Conservation (phyloP, 179 eudicot species). For the Gypsophila paniculata region DNA sequence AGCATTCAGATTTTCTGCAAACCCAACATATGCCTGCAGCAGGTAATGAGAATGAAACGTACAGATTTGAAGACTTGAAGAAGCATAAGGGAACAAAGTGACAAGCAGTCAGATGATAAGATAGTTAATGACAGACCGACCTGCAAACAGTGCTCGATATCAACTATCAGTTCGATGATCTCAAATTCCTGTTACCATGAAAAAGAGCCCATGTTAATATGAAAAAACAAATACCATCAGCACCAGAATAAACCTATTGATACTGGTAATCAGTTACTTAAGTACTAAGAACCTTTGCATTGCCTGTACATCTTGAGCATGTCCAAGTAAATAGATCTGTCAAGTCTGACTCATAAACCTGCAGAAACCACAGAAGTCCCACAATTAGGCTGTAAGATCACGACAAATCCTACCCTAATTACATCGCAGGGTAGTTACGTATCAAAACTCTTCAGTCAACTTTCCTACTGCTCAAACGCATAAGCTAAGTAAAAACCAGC, state of each 20-base stretch:
- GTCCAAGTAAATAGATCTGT: constrained; percentile 85
- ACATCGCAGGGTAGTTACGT: too few relatives aligned
- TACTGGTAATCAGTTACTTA: neutral
- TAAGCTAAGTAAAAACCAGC: too few relatives aligned
- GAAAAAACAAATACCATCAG: neutral
- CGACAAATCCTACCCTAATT: too few relatives aligned
- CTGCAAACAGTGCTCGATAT: constrained; percentile 86
- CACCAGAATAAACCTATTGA: neutral
- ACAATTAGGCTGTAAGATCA: neutral
- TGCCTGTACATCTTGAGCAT: constrained; percentile 74
- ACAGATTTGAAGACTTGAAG: neutral
- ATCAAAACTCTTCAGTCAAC: too few relatives aligned
- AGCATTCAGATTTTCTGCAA: constrained; percentile 73
- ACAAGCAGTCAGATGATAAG: neutral
- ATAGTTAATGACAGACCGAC: constrained; percentile 32
- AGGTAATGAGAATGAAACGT: constrained; percentile 4
- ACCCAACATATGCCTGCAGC: constrained; percentile 88
- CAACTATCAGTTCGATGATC: constrained; percentile 81
- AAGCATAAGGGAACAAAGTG: neutral
- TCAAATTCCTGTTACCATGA: constrained; percentile 67
- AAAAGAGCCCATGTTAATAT: constrained; percentile 6
- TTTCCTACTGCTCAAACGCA: too few relatives aligned
- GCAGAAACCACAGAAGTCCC: constrained; percentile 17
- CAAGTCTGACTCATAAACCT: constrained; percentile 91
- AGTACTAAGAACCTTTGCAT: constrained; percentile 52